A percentile compares a stretch with the other conserved stretches of the same genome.
Evolutionary conservation across 495 filamentous ascomycete species (phyloP).

Genomic region (Cercophora scortea): DNA sequence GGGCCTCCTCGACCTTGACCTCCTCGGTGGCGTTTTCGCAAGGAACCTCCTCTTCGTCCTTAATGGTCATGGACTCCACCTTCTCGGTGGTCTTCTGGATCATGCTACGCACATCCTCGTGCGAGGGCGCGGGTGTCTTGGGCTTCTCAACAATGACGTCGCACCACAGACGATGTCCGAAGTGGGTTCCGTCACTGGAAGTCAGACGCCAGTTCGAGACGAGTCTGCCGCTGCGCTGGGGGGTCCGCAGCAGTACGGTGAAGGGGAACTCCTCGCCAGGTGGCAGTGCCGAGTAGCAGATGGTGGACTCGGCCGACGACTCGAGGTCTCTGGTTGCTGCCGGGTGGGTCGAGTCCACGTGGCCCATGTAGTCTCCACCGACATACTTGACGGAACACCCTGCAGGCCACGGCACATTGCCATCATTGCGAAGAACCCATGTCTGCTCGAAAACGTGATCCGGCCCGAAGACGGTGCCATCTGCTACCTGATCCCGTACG

Average conservation of each 20-base stretch:
- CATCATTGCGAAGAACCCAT: slow-evolving; percentile 86
- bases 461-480: slow-evolving; percentile 64
- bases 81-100: background rate
- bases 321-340: slow-evolving; percentile 63
- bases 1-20: slow-evolving; percentile 12
- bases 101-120: background rate
- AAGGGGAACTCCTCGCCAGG: slow-evolving; percentile 72
- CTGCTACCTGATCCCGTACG: slow-evolving; percentile 65
- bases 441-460: slow-evolving; percentile 75
- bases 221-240: slow-evolving; percentile 58
- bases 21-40: background rate
- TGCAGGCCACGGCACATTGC: slow-evolving; percentile 70
- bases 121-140: slow-evolving; percentile 8
- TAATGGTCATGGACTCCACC: background rate
- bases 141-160: slow-evolving; percentile 61
- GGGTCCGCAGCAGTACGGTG: slow-evolving; percentile 75
- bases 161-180: slow-evolving; percentile 93
- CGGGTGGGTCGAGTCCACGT: slow-evolving; percentile 69
- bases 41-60: background rate
- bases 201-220: slow-evolving; percentile 98
- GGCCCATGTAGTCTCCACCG: slow-evolving; percentile 92
- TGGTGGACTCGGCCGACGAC: slow-evolving; percentile 71
- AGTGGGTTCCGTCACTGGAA: slow-evolving; percentile 67
- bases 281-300: slow-evolving; percentile 56
- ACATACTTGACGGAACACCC: slow-evolving; percentile 88